Percentiles rank a stretch among this genome's conserved stretches.
Evolutionary conservation across 2,329 filamentous ascomycete genomes (phyloP).

Genomic region (Diaporthe batatas): DNA sequence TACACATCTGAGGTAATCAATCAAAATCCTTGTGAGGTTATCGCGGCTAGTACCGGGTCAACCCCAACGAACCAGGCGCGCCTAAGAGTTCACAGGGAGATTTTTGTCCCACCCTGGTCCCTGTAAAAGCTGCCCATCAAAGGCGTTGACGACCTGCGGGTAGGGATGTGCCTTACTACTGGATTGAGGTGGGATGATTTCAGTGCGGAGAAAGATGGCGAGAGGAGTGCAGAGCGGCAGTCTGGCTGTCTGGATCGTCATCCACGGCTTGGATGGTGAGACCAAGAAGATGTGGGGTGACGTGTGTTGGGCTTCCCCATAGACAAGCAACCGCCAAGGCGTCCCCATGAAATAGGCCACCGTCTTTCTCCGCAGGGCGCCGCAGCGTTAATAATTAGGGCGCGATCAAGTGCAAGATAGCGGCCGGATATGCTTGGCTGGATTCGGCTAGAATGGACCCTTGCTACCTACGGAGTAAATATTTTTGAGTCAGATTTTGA

Average conservation of each 20-base stretch:
- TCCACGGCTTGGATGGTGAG: background rate
- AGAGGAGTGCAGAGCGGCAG: slow-evolving; percentile 7
- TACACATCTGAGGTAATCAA: background rate
- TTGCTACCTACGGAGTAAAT: too few species aligned
- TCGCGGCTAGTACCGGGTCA: slow-evolving; percentile 10
- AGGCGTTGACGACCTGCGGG: background rate
- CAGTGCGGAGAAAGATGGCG: slow-evolving; percentile 27
- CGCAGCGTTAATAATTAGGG: background rate
- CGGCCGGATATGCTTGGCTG: slow-evolving; percentile 15
- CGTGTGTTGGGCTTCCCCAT: background rate
- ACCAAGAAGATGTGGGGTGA: background rate
- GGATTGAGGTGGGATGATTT: background rate
- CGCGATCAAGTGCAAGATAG: slow-evolving; percentile 28
- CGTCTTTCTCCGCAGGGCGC: slow-evolving; percentile 7
- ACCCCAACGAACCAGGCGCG: background rate
- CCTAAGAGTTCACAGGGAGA: background rate
- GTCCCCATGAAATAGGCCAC: background rate
- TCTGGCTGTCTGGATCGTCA: background rate
- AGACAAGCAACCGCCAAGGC: slow-evolving; percentile 8
- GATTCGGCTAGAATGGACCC: slow-evolving; percentile 25
- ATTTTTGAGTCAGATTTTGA: slow-evolving; percentile 31
- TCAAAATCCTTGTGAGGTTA: background rate
- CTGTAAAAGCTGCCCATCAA: background rate
- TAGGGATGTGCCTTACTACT: slow-evolving; percentile 8
- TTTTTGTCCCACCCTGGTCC: background rate